Evolutionary conservation across 2,329 filamentous ascomycete genomes (phyloP), one percentile per base, ranked within the genome.

Genomic region (Cladobotryum mycophilum): DNA sequence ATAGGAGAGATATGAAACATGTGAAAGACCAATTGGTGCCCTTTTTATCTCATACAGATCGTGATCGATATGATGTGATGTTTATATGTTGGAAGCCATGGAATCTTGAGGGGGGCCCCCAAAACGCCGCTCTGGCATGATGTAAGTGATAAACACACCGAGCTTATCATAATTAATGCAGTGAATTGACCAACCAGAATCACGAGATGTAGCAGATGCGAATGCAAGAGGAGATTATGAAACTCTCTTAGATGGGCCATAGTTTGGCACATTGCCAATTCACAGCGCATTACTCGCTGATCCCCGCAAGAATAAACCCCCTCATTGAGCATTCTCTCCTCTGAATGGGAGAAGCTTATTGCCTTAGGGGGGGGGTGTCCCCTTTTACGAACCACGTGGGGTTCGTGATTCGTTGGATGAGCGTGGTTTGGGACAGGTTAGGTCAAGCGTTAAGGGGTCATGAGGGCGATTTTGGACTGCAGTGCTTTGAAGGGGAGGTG

Each of bases 231-330:
- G 20, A 13, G 22, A 38, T 47, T 38, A 38, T 38, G 17, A 38
- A n/a, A 38, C 17, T 14, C 12, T 18, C 14, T 12, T 12, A 38
- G 14, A 18, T 38, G 36, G 33, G 17, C 15, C 25, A 30, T 17
- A 13, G 22, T n/a, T 20, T 20, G 48, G 48, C 48, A 50, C 48
- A 50, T 50, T 50, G 44, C 17, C 42, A 18, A n/a, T n/a, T 45
- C 34, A 20, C 43, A 20, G 42, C 36, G 37, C 42, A 20, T 46
- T 45, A 50, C 48, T 50, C 48, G 48, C 35, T 41, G 25, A 6
- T n/a, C 25, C 7, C 6, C 13, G 36, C 8, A 38, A n/a, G 17
- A 14, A 17, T n/a, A 38, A 20, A 3, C 14, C 11, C 36, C 36
- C 12, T 17, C 14, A 38, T n/a, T n/a, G 36, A 38, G 5, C 36